These are phyloP conservation scores for Mortierella alpina DNA, from an alignment of 192 early-diverging fungal genomes.

Conservation along the genomic window DNA sequence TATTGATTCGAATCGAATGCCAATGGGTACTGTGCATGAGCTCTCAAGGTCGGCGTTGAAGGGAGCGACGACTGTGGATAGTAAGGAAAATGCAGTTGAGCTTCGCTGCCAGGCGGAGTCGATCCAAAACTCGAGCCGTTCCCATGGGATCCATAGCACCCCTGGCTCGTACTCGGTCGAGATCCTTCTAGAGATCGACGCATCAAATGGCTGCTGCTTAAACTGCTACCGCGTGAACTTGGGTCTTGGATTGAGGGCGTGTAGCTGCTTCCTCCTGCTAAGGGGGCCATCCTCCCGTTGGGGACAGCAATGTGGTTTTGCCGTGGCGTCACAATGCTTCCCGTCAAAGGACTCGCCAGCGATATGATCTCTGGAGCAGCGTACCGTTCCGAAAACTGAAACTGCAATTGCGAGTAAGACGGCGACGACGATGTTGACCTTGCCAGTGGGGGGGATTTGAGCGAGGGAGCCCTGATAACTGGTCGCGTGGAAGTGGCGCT, in stretches of 20 bases:
- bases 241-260: not conserved
- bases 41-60: too few relatives aligned
- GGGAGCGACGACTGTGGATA: too few relatives aligned
- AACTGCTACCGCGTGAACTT: not conserved
- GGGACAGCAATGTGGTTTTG: too few relatives aligned
- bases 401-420: not conserved
- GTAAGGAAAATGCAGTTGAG: too few relatives aligned
- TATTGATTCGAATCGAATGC: not conserved
- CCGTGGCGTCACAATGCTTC: conserved; percentile 10
- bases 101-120: not conserved
- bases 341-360: conserved; percentile 20
- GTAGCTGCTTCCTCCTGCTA: conserved; percentile 2
- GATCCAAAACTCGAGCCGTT: conserved; percentile 6
- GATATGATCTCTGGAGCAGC: conserved; percentile 27
- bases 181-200: conserved; percentile 17
- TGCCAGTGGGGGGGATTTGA: not conserved
- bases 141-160: conserved; percentile 10
- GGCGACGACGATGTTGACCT: conserved; percentile 1
- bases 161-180: conserved; percentile 13
- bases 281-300: not conserved
- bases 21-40: too few relatives aligned
- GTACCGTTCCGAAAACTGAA: conserved; percentile 11
- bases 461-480: not conserved
- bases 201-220: conserved; percentile 3
- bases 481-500: too few relatives aligned